These are phyloP conservation scores for Phytophthora idaei DNA, from an alignment of 352 stramenopile species.

Conservation along the genomic window DNA sequence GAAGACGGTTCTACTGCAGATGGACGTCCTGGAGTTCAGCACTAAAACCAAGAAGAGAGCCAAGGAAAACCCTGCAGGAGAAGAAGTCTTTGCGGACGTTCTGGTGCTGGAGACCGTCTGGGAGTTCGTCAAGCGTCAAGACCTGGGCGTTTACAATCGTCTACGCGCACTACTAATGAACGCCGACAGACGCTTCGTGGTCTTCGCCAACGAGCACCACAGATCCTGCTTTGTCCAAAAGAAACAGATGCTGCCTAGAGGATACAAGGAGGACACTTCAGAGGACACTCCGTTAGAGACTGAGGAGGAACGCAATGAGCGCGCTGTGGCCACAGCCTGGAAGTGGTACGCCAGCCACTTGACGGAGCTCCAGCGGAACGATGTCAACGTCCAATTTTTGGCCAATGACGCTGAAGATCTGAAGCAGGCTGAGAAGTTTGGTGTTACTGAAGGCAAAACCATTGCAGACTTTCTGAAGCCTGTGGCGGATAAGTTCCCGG, in stretches of 20 bases:
- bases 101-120: constrained; percentile 93
- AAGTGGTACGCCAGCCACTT: constrained; percentile 80
- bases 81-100: constrained; percentile 77
- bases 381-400: constrained; percentile 63
- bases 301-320: constrained; percentile 86
- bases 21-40: constrained; percentile 90
- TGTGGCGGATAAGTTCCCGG: constrained; percentile 45
- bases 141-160: constrained; percentile 90
- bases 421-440: constrained; percentile 44
- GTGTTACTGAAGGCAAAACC: constrained; percentile 57
- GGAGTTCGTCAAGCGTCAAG: constrained; percentile 88
- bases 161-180: constrained; percentile 88
- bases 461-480: constrained; percentile 70
- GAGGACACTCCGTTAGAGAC: constrained; percentile 46
- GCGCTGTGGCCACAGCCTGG: constrained; percentile 80
- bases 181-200: constrained; percentile 83
- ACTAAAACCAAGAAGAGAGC: constrained; percentile 64
- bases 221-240: constrained; percentile 76
- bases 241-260: constrained; percentile 40
- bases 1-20: constrained; percentile 90
- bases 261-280: constrained; percentile 17
- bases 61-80: neutral
- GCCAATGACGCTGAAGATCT: constrained; percentile 74
- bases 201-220: constrained; percentile 95
- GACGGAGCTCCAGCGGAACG: constrained; percentile 49